Percentiles rank a stretch among this genome's conserved stretches.
These are phyloP conservation scores for Boehmeria nivea DNA, from an alignment of 306 rosid species.

Conservation along the genomic window DNA sequence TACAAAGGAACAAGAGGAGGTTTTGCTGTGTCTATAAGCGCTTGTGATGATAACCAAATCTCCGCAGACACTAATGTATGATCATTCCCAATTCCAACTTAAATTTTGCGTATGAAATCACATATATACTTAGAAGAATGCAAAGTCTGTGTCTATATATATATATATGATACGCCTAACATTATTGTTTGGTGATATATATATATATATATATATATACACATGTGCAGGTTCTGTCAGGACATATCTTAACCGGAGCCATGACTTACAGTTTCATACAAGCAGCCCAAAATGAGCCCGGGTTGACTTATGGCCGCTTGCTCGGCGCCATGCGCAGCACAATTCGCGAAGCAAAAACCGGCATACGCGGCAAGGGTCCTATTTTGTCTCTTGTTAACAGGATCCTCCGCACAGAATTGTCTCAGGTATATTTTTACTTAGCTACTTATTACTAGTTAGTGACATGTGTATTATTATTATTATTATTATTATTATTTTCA, in stretches of 20 bases:
- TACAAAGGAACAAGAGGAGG: slow-evolving; percentile 42
- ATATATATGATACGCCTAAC: too few relatives aligned
- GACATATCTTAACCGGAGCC: slow-evolving; percentile 42
- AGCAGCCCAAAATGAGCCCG: slow-evolving; percentile 42
- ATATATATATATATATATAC: not conserved
- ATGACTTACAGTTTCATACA: slow-evolving; percentile 62
- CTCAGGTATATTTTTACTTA: slow-evolving; percentile 18
- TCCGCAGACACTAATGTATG: slow-evolving; percentile 41
- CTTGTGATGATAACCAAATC: slow-evolving; percentile 36
- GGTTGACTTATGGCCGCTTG: slow-evolving; percentile 45
- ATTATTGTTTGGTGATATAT: too few relatives aligned
- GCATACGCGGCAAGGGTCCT: slow-evolving; percentile 19
- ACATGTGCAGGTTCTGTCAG: slow-evolving; percentile 37
- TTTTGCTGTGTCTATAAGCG: slow-evolving; percentile 31
- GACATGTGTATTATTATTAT: too few relatives aligned
- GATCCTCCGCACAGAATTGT: slow-evolving; percentile 4
- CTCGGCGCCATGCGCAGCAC: slow-evolving; percentile 37
- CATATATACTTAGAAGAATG: too few relatives aligned
- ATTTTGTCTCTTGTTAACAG: slow-evolving; percentile 17
- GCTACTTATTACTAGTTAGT: too few relatives aligned
- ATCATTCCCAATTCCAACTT: not conserved
- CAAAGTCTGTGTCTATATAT: too few relatives aligned
- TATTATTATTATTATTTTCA: too few relatives aligned
- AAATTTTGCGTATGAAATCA: not conserved
- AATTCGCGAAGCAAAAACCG: slow-evolving; percentile 41